phyloP scores from a whole-genome alignment of 768 basidiomycete genomes.

The Hemileccinum rubropunctum region DNA sequence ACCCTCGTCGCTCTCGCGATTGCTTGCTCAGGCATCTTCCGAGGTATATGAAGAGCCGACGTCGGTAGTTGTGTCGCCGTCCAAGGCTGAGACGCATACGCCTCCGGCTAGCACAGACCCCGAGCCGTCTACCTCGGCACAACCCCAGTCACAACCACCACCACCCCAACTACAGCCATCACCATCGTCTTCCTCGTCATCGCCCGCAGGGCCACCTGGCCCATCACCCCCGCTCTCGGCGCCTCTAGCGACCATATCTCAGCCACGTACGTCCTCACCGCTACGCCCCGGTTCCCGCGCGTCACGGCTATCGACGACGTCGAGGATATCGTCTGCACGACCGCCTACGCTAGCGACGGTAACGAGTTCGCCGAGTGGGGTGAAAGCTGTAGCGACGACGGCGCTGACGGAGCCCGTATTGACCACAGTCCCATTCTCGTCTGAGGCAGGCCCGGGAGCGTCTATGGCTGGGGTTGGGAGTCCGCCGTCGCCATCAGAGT shows the following conservation, averaged over 20 bases:
- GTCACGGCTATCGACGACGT: constrained; percentile 66
- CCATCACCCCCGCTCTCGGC: constrained; percentile 1
- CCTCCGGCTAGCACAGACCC: constrained; percentile 13
- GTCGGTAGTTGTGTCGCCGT: constrained; percentile 26
- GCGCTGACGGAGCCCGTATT: constrained; percentile 58
- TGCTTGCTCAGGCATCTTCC: constrained; percentile 69
- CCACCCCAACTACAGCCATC: constrained; percentile 39
- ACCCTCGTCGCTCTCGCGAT: constrained; percentile 75
- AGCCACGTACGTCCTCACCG: constrained; percentile 46
- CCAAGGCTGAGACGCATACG: constrained; percentile 32
- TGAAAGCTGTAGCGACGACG: constrained; percentile 66
- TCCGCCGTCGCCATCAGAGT: constrained; percentile 61
- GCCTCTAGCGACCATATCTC: constrained; percentile 31
- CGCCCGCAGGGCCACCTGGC: background rate
- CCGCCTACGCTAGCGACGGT: constrained; percentile 56
- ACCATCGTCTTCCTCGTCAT: constrained; percentile 16
- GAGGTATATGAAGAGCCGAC: constrained; percentile 33
- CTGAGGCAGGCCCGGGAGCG: constrained; percentile 10
- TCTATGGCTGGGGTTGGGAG: constrained; percentile 24
- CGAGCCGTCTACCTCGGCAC: constrained; percentile 14
- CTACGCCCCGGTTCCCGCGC: constrained; percentile 71
- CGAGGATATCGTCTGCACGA: constrained; percentile 62
- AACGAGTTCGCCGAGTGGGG: constrained; percentile 37
- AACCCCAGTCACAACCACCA: constrained; percentile 7
- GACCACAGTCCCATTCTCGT: constrained; percentile 42